Conservation (phyloP, 140 eudicot genomes). For the Ambrosia hybrid region DNA sequence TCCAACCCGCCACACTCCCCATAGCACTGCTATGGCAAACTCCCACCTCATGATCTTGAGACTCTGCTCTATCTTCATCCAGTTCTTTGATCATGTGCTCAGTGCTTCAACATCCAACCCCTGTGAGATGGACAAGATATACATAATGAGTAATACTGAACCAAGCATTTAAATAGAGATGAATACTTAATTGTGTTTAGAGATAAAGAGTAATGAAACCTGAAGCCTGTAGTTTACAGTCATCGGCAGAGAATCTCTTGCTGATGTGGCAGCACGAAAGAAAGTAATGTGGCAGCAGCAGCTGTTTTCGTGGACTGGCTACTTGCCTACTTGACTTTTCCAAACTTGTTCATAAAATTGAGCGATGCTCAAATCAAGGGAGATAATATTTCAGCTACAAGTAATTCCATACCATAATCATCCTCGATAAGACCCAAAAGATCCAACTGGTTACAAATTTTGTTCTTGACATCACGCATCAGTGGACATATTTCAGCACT, state of each 20-base stretch:
- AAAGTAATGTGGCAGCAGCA: constrained; percentile 56
- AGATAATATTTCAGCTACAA: constrained; percentile 93
- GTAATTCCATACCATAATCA: constrained; percentile 96
- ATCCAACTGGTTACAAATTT: constrained; percentile 94
- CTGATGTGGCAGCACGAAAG: constrained; percentile 54
- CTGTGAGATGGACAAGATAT: constrained; percentile 38
- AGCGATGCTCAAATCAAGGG: constrained; percentile 90
- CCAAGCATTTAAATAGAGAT: constrained; percentile 4
- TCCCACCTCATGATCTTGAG: constrained; percentile 99
- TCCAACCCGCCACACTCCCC: constrained; percentile 97
- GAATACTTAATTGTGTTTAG: not conserved
- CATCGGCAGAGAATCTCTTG: constrained; percentile 93
- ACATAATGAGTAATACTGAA: constrained; percentile 20
- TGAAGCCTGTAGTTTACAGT: constrained; percentile 96
- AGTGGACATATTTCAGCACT: constrained; percentile 96
- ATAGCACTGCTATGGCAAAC: constrained; percentile 99
- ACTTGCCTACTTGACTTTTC: constrained; percentile 88
- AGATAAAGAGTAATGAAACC: constrained; percentile 42
- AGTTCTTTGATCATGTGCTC: constrained; percentile 99
- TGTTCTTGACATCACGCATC: constrained; percentile 99
- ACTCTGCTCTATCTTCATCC: constrained; percentile 97
- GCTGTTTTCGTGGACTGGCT: constrained; percentile 58
- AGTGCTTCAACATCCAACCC: constrained; percentile 99
- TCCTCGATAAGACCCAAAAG: constrained; percentile 95
- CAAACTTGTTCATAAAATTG: constrained; percentile 98